Evolutionary conservation across 2,329 filamentous ascomycete species (phyloP), one percentile per base, ranked within the genome.

Genomic region (Plenodomus lindquistii): DNA sequence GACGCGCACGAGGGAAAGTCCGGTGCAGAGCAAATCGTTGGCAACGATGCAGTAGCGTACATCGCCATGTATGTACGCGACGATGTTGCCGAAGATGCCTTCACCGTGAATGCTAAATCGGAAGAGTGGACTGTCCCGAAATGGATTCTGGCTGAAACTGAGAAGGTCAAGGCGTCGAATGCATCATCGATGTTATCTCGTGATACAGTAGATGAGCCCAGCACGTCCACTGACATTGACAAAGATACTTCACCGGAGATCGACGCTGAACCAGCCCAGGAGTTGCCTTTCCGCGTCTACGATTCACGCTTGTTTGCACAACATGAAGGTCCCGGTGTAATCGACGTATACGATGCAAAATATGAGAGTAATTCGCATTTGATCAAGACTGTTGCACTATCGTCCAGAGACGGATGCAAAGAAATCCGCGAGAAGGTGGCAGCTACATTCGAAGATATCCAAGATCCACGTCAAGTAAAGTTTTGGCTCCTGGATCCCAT

Each of bases 51-150:
- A 20, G 71, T 83, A 10, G 80, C 80, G 17, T 82, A 84, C 53
- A 73, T 82, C 46, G 79, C 72, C 13, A 75, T 83, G 67, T 85
- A 85, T 57, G 72, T 84, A 17, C 80, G 80, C 38, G 73, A 75
- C 24, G 79, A 81, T 55, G 63, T 78, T 29, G 65, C 76, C 2
- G 51, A 65, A 1, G 48, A 57, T 3, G 57, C 65, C 1, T 71
- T 75, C 48, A 69, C 76, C 3, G 72, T 74, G 34, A 59, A 77
- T 13, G 68, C 75, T 17, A 74, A 75, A 5, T 77, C 76, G 36
- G 76, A 75, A 48, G 57, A 51, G 16, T 83, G 80, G 79, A 62
- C 77, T 11, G 71, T 77, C 4, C 69, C 78, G 0, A 58, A 71
- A 2, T 72, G 74, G 65, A 55, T 80, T 13, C 49, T 50, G 9